These are phyloP conservation scores for Sporisorium graminicola DNA, from an alignment of 1,284 basidiomycete species.

Conservation along the genomic window DNA sequence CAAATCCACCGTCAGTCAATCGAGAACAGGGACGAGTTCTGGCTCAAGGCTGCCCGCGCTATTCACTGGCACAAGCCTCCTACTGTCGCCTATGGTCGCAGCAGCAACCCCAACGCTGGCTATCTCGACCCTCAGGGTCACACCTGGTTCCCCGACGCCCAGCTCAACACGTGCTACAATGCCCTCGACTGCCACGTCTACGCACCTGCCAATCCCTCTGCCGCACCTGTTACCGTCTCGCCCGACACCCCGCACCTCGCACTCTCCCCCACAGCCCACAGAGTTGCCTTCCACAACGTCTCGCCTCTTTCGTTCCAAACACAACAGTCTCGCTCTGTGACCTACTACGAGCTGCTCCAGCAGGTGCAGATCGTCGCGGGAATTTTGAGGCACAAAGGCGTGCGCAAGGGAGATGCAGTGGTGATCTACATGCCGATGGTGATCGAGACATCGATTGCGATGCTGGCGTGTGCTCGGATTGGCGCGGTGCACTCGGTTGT, in stretches of 20 bases:
- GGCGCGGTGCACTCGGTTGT: conserved; percentile 68
- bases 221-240: conserved; percentile 47
- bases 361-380: conserved; percentile 62
- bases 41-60: conserved; percentile 50
- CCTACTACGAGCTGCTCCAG: conserved; percentile 59
- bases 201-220: conserved; percentile 24
- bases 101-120: conserved; percentile 19
- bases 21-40: conserved; percentile 48
- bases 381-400: conserved; percentile 54
- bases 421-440: conserved; percentile 69
- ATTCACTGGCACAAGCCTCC: conserved; percentile 62
- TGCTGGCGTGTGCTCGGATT: conserved; percentile 65
- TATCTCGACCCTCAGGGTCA: conserved; percentile 39
- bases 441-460: conserved; percentile 62
- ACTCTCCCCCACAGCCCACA: conserved; percentile 39
- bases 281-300: conserved; percentile 57
- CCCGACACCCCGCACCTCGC: conserved; percentile 56
- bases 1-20: conserved; percentile 55
- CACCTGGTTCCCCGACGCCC: conserved; percentile 57
- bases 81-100: conserved; percentile 45
- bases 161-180: conserved; percentile 57
- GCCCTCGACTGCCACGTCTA: conserved; percentile 51
- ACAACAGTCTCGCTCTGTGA: conserved; percentile 46
- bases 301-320: conserved; percentile 59
- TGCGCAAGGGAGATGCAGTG: conserved; percentile 63